Conservation (phyloP, 768 basidiomycete genomes). For the Termitomyces sp. region DNA sequence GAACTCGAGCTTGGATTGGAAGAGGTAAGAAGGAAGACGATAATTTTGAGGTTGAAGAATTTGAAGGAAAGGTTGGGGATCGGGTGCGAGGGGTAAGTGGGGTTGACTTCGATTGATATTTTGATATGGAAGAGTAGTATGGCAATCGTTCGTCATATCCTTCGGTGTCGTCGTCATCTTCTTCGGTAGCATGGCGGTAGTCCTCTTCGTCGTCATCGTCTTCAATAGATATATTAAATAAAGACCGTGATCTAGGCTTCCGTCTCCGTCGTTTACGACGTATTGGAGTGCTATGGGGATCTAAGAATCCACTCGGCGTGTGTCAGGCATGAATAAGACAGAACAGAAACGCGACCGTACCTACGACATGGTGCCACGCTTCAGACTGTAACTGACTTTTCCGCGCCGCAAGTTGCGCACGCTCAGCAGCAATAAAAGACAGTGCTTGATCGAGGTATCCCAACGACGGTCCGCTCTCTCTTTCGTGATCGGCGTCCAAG, state of each 20-base stretch:
- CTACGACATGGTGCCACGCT: constrained; percentile 38
- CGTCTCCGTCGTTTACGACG: constrained; percentile 35
- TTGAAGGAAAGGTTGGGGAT: background rate
- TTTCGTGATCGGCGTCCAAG: constrained; percentile 7
- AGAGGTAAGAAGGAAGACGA: constrained; percentile 21
- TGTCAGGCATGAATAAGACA: background rate
- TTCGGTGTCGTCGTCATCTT: background rate
- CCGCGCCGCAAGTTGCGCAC: constrained; percentile 53
- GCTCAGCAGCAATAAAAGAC: constrained; percentile 72
- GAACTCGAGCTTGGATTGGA: constrained; percentile 19
- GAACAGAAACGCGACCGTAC: constrained; percentile 22
- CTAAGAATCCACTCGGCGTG: constrained; percentile 23
- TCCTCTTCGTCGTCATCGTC: constrained; percentile 1
- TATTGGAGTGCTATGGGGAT: constrained; percentile 16
- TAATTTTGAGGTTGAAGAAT: background rate
- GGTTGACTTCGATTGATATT: constrained; percentile 16
- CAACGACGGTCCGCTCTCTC: constrained; percentile 54
- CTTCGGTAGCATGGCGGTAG: background rate
- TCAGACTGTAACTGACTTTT: constrained; percentile 26
- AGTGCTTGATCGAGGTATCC: constrained; percentile 73
- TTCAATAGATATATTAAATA: background rate
- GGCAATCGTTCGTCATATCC: constrained; percentile 5
- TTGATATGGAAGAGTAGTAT: constrained; percentile 8
- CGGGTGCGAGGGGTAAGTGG: constrained; percentile 12
- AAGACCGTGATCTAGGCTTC: background rate